A percentile compares a stretch with the other conserved stretches of the same genome.
phyloP scores from a whole-genome alignment of 2,329 filamentous ascomycete species.

The Clarireedia paspali region DNA sequence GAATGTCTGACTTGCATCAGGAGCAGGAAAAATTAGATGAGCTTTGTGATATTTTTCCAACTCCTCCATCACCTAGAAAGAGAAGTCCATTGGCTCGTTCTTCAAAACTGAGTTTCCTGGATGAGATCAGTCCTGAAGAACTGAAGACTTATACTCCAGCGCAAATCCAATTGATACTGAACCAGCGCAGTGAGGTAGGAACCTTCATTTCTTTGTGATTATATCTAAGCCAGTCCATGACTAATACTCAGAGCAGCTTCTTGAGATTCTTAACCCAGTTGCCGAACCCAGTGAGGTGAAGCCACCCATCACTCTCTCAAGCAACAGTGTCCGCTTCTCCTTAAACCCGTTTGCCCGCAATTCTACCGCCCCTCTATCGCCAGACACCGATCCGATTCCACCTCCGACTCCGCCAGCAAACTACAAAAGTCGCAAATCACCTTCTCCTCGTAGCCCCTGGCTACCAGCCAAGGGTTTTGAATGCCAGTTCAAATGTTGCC shows the following conservation, averaged over 20 bases:
- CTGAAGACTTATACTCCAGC: constrained; percentile 38
- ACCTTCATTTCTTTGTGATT: too few relatives aligned
- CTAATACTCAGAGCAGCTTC: not conserved
- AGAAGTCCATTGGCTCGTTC: constrained; percentile 20
- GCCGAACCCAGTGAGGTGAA: not conserved
- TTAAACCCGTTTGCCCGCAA: constrained; percentile 1
- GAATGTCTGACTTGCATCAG: constrained; percentile 12
- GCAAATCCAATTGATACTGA: constrained; percentile 41
- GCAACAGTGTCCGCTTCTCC: not conserved
- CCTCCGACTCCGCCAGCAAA: not conserved
- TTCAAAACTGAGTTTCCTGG: constrained; percentile 22
- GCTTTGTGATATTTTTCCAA: constrained; percentile 19
- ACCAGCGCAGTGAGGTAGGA: constrained; percentile 43
- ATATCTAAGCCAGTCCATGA: not conserved
- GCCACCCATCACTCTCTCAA: not conserved
- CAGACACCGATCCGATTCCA: not conserved
- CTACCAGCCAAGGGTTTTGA: constrained; percentile 32
- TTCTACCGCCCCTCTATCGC: not conserved
- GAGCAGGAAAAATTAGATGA: constrained; percentile 20
- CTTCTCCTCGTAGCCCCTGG: constrained; percentile 30
- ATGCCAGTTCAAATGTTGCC: constrained; percentile 45
- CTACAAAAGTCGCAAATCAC: not conserved
- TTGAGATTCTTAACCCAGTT: not conserved
- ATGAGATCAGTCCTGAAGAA: constrained; percentile 36
- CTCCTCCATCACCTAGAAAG: constrained; percentile 14